A percentile compares a stretch with the other conserved stretches of the same genome.
Conservation (phyloP, 768 basidiomycete genomes). For the Kwoniella dejecticola region DNA sequence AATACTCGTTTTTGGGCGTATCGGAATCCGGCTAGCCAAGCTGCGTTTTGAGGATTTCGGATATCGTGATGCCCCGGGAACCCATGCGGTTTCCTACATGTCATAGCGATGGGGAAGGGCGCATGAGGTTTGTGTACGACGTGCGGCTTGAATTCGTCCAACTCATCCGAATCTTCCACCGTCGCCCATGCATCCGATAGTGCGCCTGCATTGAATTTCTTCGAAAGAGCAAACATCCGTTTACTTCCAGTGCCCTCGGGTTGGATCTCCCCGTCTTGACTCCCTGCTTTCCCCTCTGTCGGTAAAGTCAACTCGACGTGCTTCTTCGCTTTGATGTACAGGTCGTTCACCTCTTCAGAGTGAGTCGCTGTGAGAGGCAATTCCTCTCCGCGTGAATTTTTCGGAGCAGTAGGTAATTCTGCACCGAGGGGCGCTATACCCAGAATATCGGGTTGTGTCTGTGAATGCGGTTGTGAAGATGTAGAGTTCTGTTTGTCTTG, state of each 20-base stretch:
- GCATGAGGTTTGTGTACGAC: slow-evolving; percentile 64
- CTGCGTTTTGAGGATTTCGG: slow-evolving; percentile 66
- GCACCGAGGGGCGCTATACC: not conserved
- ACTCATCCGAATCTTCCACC: slow-evolving; percentile 56
- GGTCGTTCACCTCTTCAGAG: slow-evolving; percentile 12
- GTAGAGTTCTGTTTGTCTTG: not conserved
- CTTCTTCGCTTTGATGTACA: slow-evolving; percentile 14
- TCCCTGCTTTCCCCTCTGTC: not conserved
- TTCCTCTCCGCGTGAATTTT: slow-evolving; percentile 6
- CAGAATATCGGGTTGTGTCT: not conserved
- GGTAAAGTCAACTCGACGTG: slow-evolving; percentile 4
- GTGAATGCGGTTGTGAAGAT: not conserved
- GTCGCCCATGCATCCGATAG: slow-evolving; percentile 57
- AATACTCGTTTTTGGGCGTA: slow-evolving; percentile 67
- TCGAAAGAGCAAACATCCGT: slow-evolving; percentile 51
- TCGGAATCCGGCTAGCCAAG: slow-evolving; percentile 68
- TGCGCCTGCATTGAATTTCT: slow-evolving; percentile 56
- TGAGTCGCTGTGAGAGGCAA: slow-evolving; percentile 23
- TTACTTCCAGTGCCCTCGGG: slow-evolving; percentile 48
- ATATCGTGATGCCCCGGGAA: slow-evolving; percentile 60
- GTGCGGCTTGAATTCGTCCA: slow-evolving; percentile 66
- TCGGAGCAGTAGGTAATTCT: not conserved
- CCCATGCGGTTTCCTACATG: slow-evolving; percentile 67
- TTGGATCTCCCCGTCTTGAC: slow-evolving; percentile 21
- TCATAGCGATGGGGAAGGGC: slow-evolving; percentile 67